Evolutionary conservation across 1,139 yeast genomes (phyloP).

Genomic region (Pichia terricola): DNA sequence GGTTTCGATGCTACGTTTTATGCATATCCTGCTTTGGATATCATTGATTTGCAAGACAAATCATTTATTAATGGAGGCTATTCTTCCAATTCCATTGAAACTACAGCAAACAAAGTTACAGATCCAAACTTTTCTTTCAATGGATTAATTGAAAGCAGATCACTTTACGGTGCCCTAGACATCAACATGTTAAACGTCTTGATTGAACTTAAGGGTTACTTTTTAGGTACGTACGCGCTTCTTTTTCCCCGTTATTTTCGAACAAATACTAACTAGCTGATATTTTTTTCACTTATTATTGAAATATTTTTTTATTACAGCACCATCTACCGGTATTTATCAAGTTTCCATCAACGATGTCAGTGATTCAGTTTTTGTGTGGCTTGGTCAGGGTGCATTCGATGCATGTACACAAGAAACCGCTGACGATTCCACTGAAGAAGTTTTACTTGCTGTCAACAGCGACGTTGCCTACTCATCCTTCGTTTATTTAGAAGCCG

Average conservation of each 20-base stretch:
- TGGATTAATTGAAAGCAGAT: neutral
- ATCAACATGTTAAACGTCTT: neutral
- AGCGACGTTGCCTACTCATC: constrained; percentile 8
- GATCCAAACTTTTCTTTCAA: constrained; percentile 3
- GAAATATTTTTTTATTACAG: neutral
- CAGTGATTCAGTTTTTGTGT: constrained; percentile 21
- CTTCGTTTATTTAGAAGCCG: constrained; percentile 14
- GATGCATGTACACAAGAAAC: constrained; percentile 18
- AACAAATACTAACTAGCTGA: neutral
- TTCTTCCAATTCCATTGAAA: neutral
- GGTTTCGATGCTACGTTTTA: constrained; percentile 7
- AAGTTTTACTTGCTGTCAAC: constrained; percentile 7
- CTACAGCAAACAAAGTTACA: constrained; percentile 4
- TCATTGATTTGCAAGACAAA: neutral
- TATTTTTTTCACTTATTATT: neutral
- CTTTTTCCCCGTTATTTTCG: neutral
- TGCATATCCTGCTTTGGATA: neutral
- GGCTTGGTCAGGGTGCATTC: constrained; percentile 22
- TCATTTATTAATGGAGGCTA: constrained; percentile 3
- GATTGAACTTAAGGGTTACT: constrained; percentile 4
- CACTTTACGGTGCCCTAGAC: constrained; percentile 1
- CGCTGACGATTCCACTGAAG: constrained; percentile 1
- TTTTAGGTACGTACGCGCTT: constrained; percentile 2
- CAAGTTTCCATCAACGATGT: constrained; percentile 9
- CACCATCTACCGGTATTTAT: constrained; percentile 21